phyloP scores from a whole-genome alignment of 1,284 basidiomycete species.

The Amylostereum chailletii region DNA sequence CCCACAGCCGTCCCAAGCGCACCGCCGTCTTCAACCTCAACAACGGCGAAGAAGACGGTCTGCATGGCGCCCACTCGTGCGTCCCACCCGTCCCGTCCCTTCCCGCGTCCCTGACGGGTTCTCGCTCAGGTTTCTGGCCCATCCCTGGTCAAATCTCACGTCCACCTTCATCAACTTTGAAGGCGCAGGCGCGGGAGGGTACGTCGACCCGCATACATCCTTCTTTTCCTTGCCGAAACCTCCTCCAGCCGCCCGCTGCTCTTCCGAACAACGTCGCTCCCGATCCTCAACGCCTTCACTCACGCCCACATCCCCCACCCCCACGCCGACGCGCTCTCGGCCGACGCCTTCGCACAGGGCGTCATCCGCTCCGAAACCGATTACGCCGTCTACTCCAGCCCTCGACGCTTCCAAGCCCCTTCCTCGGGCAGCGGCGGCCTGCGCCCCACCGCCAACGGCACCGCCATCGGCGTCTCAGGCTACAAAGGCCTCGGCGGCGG shows the following conservation, averaged over 20 bases:
- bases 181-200: constrained; percentile 75
- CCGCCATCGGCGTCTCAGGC: constrained; percentile 14
- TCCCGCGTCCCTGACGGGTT: constrained; percentile 1
- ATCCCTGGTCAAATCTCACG: constrained; percentile 62
- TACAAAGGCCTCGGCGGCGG: constrained; percentile 18
- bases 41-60: constrained; percentile 71
- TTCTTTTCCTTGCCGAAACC: not conserved
- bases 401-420: not conserved
- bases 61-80: constrained; percentile 63
- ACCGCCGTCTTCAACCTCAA: constrained; percentile 76
- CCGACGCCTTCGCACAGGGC: constrained; percentile 56
- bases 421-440: not conserved
- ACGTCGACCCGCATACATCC: constrained; percentile 13
- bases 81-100: constrained; percentile 13
- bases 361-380: constrained; percentile 61
- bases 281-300: constrained; percentile 41
- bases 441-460: no score
- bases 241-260: constrained; percentile 49
- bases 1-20: constrained; percentile 39
- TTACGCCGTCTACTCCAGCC: constrained; percentile 48
- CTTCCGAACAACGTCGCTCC: constrained; percentile 54
- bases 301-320: constrained; percentile 43
- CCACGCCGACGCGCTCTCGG: constrained; percentile 57
- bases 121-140: constrained; percentile 46
- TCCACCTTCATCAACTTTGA: constrained; percentile 71